Evolutionary conservation across 1,284 basidiomycete genomes (phyloP), one percentile per base, ranked within the genome.

Genomic region (Dichomitus squalens): DNA sequence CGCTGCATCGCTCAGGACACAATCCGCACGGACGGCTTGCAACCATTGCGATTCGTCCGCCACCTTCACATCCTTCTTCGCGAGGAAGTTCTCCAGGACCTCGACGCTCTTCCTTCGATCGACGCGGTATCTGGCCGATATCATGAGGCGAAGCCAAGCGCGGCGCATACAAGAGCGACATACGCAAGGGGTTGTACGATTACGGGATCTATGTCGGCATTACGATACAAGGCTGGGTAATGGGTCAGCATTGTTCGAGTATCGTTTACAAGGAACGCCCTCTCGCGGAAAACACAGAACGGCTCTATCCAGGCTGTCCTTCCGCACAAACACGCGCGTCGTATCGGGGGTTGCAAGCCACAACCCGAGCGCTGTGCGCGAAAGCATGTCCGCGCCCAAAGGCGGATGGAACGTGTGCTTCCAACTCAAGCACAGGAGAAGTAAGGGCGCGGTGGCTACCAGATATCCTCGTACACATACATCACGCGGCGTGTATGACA

Each of bases 1-100:
- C 1, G 88, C 88, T 3, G 89, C 87, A 67, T 92, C 90, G 66
- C 86, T 89, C 35, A 92, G 69, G 1, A 92, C 88, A 49, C 83
- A 84, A 60, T 85, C 76, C 1, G 84, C 83, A 0, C 72, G 60
- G 27, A 84, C 76, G 4, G 76, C 71, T 5, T 66, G 66, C 4
- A 92, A 75, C 88, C 88, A 92, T 21, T 69, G 64, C 0, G 73
- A 70, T 69, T 92, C 90, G 40, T 79, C 74, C 27, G 75, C 72
- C 7, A 90, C 68, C 58, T 85, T 79, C n/a, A 59, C 61, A 7
- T 85, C 80, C 62, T 90, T 85, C 58, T 75, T 72, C 2, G 68
- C 64, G 0, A 92, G 69, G 65, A 92, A 92, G 0, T 71, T 68
- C 60, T 81, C 75, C 29, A 92, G 74, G 0, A 82, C 85, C 21